These are phyloP conservation scores for Fusarium foetens DNA, from an alignment of 2,329 filamentous ascomycete species.

Conservation along the genomic window DNA sequence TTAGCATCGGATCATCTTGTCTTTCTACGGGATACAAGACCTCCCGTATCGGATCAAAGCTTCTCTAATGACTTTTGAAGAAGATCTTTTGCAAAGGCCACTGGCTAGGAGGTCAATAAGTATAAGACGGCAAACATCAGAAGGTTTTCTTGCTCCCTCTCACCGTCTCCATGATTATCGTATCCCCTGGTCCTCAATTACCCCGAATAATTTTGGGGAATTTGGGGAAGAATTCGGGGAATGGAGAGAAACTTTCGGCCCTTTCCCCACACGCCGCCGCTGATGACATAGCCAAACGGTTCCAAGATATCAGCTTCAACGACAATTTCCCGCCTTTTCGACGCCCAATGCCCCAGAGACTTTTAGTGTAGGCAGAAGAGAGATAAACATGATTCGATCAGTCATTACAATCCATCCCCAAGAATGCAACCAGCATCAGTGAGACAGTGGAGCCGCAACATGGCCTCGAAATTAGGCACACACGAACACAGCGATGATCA, in stretches of 20 bases:
- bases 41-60: no score
- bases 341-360: neutral
- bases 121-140: rapidly evolving
- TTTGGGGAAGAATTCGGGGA: constrained; percentile 29
- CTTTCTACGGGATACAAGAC: neutral
- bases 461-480: neutral
- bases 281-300: constrained; percentile 21
- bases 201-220: constrained; percentile 36
- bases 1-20: neutral
- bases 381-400: neutral
- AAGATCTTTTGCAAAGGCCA: neutral
- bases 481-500: constrained; percentile 14
- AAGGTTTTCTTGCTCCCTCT: neutral
- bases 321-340: neutral
- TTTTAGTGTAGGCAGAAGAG: neutral
- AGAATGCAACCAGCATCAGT: neutral
- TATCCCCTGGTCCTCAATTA: constrained; percentile 2
- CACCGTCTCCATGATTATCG: neutral
- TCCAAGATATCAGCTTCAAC: neutral
- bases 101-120: neutral
- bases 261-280: constrained; percentile 39
- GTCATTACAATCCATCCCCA: neutral
- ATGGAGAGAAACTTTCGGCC: constrained; percentile 26
- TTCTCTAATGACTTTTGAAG: neutral
- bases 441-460: neutral